Evolutionary conservation across 371 early-diverging fungal species (phyloP).

Genomic region (Lichtheimia ornata): DNA sequence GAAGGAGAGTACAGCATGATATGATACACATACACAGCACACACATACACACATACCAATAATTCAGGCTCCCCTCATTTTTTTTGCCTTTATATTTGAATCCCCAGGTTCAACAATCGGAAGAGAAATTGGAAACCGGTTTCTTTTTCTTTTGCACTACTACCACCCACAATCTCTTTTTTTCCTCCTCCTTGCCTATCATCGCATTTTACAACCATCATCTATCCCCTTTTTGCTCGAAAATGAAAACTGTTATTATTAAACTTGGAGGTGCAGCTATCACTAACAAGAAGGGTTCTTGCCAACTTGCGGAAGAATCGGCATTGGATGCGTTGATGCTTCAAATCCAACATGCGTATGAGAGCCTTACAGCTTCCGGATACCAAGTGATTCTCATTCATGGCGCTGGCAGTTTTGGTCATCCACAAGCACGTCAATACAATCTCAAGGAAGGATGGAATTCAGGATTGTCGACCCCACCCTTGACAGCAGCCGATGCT

Average conservation of each 20-base stretch:
- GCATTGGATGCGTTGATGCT: conserved; percentile 18
- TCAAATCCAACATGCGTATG: conserved; percentile 32
- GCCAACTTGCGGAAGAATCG: conserved; percentile 23
- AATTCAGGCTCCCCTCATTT: no score
- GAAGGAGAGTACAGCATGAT: no score
- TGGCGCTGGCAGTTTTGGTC: conserved; percentile 56
- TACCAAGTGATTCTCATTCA: conserved; percentile 41
- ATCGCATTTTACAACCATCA: not conserved
- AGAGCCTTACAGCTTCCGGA: conserved; percentile 15
- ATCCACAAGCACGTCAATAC: conserved; percentile 46
- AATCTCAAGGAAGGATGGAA: conserved; percentile 40
- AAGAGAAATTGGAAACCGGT: not conserved
- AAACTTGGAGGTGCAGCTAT: conserved; percentile 54
- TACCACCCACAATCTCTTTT: not conserved
- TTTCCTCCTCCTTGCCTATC: not conserved
- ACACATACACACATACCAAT: no score
- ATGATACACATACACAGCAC: no score
- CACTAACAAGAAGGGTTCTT: conserved; percentile 38
- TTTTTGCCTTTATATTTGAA: no score
- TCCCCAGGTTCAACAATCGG: no score
- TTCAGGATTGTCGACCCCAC: conserved; percentile 16
- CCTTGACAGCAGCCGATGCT: not conserved
- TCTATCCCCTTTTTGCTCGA: no score
- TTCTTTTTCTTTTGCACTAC: not conserved
- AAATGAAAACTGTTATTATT: conserved; percentile 37